These are phyloP conservation scores for Penstemon barbatus DNA, from an alignment of 257 asterid species.

Conservation along the genomic window DNA sequence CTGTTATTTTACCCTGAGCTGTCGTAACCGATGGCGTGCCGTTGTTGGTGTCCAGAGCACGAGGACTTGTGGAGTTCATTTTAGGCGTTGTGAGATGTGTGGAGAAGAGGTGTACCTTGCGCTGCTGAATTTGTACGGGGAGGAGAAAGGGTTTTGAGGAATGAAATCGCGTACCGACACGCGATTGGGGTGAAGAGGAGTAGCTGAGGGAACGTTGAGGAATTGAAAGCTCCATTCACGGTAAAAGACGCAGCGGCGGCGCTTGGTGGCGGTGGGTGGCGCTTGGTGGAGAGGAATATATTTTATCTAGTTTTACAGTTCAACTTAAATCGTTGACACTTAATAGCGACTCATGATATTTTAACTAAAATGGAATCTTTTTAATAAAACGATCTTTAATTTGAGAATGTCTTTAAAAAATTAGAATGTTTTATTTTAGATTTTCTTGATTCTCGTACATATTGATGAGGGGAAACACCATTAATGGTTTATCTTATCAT, in stretches of 20 bases:
- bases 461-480: too few relatives aligned
- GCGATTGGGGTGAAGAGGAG: constrained; percentile 31
- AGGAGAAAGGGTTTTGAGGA: constrained; percentile 36
- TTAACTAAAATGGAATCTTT: too few relatives aligned
- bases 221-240: constrained; percentile 55
- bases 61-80: constrained; percentile 41
- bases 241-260: constrained; percentile 31
- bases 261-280: constrained; percentile 30
- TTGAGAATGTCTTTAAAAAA: too few relatives aligned
- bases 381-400: too few relatives aligned
- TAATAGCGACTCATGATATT: too few relatives aligned
- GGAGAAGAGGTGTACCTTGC: constrained; percentile 31
- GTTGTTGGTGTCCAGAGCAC: constrained; percentile 43
- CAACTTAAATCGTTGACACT: too few relatives aligned
- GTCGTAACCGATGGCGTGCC: constrained; percentile 47
- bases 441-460: too few relatives aligned
- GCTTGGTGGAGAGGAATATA: constrained; percentile 7
- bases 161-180: constrained; percentile 26
- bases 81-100: constrained; percentile 24
- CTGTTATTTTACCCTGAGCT: constrained; percentile 38
- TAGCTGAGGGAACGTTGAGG: constrained; percentile 35
- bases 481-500: too few relatives aligned
- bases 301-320: too few relatives aligned
- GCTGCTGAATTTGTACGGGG: constrained; percentile 39
- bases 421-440: too few relatives aligned